Evolutionary conservation across 257 asterid genomes (phyloP).

Genomic region (Galeopsis tetrahit): DNA sequence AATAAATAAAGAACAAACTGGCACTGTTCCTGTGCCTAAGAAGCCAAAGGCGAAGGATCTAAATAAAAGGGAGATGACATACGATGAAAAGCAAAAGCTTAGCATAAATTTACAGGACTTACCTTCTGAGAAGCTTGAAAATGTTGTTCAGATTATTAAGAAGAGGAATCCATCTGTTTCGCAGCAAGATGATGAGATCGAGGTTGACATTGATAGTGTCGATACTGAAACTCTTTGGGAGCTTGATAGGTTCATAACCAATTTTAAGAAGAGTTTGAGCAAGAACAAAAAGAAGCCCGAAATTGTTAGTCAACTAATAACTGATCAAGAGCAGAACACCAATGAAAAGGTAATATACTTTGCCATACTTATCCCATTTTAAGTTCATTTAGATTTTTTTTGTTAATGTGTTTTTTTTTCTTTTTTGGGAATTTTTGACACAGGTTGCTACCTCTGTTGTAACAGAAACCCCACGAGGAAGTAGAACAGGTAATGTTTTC

Average conservation of each 20-base stretch:
- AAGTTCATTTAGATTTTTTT: slow-evolving; percentile 15
- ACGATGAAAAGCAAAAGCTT: slow-evolving; percentile 89
- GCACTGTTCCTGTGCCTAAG: slow-evolving; percentile 54
- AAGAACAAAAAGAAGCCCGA: slow-evolving; percentile 76
- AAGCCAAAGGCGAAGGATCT: slow-evolving; percentile 94
- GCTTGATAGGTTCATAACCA: slow-evolving; percentile 88
- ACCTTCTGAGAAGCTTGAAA: slow-evolving; percentile 91
- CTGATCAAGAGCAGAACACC: slow-evolving; percentile 46
- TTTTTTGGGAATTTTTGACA: slow-evolving; percentile 17
- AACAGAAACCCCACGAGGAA: slow-evolving; percentile 49
- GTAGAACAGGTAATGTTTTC: slow-evolving; percentile 51
- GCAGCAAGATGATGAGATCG: slow-evolving; percentile 90
- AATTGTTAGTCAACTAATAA: slow-evolving; percentile 42
- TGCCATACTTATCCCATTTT: not conserved
- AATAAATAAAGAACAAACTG: slow-evolving; percentile 43
- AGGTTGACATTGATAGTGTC: slow-evolving; percentile 87
- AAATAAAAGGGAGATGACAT: slow-evolving; percentile 91
- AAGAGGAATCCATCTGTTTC: slow-evolving; percentile 78
- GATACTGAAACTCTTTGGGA: slow-evolving; percentile 97
- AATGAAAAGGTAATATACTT: slow-evolving; percentile 56
- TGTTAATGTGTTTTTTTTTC: slow-evolving; percentile 13
- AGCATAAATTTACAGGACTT: slow-evolving; percentile 71
- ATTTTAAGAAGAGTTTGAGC: slow-evolving; percentile 73
- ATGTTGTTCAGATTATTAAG: slow-evolving; percentile 75
- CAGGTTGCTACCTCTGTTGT: slow-evolving; percentile 54